Evolutionary conservation across 2,329 filamentous ascomycete species (phyloP).

Genomic region (Phyllosticta ampelicida): DNA sequence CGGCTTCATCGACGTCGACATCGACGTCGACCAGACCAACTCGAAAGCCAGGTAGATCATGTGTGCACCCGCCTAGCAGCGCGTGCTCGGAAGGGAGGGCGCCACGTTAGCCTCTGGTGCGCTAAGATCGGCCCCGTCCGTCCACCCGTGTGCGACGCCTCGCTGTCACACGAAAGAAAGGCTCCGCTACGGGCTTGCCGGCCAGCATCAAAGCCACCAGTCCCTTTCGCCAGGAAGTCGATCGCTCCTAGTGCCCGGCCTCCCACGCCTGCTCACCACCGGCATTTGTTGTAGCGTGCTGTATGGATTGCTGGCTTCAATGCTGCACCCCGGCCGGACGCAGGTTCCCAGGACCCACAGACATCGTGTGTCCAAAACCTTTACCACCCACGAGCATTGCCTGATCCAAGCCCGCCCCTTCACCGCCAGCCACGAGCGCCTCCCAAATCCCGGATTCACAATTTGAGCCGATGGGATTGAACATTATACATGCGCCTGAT

Average conservation of each 20-base stretch:
- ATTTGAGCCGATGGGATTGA: neutral
- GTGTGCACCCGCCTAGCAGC: neutral
- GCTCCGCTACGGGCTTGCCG: neutral
- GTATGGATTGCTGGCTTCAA: neutral
- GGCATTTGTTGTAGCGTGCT: neutral
- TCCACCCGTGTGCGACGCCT: slow-evolving; percentile 1
- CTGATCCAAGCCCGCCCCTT: neutral
- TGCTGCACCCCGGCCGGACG: slow-evolving; percentile 1
- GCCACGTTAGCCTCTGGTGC: neutral
- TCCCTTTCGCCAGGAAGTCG: neutral
- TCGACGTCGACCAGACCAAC: neutral
- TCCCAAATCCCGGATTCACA: neutral
- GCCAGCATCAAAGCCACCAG: neutral
- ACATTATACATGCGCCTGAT: neutral
- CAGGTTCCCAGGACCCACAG: neutral
- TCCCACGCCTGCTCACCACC: neutral
- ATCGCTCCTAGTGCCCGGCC: neutral
- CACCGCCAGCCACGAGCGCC: neutral
- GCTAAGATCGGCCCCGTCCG: slow-evolving; percentile 1
- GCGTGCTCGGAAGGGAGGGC: neutral
- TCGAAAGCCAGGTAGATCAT: neutral
- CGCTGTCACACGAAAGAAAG: slow-evolving; percentile 4
- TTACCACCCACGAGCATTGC: neutral
- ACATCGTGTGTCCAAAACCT: neutral
- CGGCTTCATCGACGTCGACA: neutral